Evolutionary conservation across 768 basidiomycete genomes (phyloP), one percentile per base, ranked within the genome.

Genomic region (Boletus patriciae): DNA sequence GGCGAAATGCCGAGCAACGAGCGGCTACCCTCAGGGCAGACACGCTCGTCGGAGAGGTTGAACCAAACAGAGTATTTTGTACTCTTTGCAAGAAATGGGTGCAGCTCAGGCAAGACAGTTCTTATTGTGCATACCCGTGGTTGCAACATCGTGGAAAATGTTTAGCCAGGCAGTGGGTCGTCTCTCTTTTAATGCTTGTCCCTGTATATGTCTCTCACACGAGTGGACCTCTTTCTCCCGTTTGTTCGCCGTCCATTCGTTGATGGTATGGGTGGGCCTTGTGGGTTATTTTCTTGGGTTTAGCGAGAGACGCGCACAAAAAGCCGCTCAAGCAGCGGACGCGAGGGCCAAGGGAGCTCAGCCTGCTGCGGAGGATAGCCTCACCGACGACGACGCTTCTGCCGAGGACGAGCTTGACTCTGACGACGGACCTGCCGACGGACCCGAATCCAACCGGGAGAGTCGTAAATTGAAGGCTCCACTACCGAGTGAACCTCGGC

Each of bases 81-180:
- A 76, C 78, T 3, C 70, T 91, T 2, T 92, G 90, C 67, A 77
- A 81, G 64, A 90, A 91, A 70, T 92, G 90, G 90, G 88, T 92
- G 1, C 90, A 91, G 70, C 77, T 92, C 19, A 71, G 90, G 41
- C 88, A 90, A 67, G 89, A 92, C 62, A 84, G 83, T 57, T 82
- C 83, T 11, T 92, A 86, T 68, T 92, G 89, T 61, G 86, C 89
- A 50, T 89, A 90, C 66, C 89, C 90, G 38, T 92, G 89, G 90
- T 67, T 84, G 55, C 87, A 88, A 72, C 90, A 92, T 70, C 81
- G 87, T 19, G 81, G 78, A 25, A 92, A 90, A 70, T 91, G 90
- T 74, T 68, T 88, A 44, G 80, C 83, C n/a, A 73, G 87, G 65
- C 78, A 83, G 88, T 90, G 69, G 66, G 84, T 83, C 41, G 34